phyloP scores from a whole-genome alignment of 2,329 filamentous ascomycete genomes.

The Ophiostoma triangulosporum region DNA sequence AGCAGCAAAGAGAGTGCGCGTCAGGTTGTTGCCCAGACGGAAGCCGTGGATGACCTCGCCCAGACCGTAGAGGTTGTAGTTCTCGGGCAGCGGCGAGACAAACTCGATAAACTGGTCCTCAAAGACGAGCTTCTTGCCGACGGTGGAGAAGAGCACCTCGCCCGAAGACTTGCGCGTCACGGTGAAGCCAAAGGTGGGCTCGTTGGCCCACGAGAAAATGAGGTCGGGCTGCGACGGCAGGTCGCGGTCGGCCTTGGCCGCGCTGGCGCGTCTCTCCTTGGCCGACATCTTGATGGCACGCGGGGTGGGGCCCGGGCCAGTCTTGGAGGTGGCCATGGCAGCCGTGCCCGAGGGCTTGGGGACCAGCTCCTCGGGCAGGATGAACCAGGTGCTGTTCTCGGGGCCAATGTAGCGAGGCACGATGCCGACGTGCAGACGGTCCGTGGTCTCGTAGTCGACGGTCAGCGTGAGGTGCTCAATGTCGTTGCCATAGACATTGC shows the following conservation, averaged over 20 bases:
- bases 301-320: too few species aligned
- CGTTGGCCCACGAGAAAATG: slow-evolving; percentile 26
- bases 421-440: slow-evolving; percentile 59
- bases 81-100: slow-evolving; percentile 52
- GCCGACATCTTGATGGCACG: not conserved
- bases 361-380: slow-evolving; percentile 50
- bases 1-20: slow-evolving; percentile 27
- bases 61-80: slow-evolving; percentile 63
- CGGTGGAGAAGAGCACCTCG: slow-evolving; percentile 56
- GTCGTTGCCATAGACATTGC: slow-evolving; percentile 69
- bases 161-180: slow-evolving; percentile 24
- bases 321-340: not conserved
- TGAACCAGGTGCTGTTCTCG: slow-evolving; percentile 52
- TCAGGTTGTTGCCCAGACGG: slow-evolving; percentile 59
- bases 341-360: slow-evolving; percentile 31
- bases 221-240: not conserved
- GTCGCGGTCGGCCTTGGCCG: not conserved
- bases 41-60: slow-evolving; percentile 63
- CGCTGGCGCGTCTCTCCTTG: not conserved
- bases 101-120: slow-evolving; percentile 66
- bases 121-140: slow-evolving; percentile 53
- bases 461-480: slow-evolving; percentile 51
- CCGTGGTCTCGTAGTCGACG: slow-evolving; percentile 34
- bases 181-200: slow-evolving; percentile 35
- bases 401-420: slow-evolving; percentile 45